Evolutionary conservation across 2,329 filamentous ascomycete genomes (phyloP).

Genomic region (Aspergillus viridinutans): DNA sequence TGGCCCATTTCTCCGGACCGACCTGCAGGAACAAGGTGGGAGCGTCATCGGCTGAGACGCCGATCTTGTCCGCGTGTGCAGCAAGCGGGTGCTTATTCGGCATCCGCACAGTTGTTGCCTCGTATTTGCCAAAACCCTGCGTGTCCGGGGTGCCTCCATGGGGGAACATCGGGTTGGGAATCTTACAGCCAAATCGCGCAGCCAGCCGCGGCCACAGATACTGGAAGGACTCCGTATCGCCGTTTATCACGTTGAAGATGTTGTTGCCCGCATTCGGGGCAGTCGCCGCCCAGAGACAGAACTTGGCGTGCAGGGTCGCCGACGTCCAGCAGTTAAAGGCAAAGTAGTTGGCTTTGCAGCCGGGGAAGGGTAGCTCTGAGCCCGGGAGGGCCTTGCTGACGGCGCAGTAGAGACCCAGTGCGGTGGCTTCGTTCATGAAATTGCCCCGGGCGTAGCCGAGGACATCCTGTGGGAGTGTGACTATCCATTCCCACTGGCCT

Average conservation of each 20-base stretch:
- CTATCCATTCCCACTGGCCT: slow-evolving; percentile 38
- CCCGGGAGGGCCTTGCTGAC: slow-evolving; percentile 27
- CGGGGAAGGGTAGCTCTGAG: slow-evolving; percentile 31
- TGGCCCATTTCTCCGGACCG: slow-evolving; percentile 41
- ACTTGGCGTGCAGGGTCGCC: slow-evolving; percentile 31
- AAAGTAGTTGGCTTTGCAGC: slow-evolving; percentile 30
- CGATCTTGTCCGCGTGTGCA: slow-evolving; percentile 17
- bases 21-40: slow-evolving; percentile 24
- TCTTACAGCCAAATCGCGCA: slow-evolving; percentile 29
- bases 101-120: slow-evolving; percentile 12
- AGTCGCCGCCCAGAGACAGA: slow-evolving; percentile 35
- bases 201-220: slow-evolving; percentile 42
- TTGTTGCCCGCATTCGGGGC: slow-evolving; percentile 31
- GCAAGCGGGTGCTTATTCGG: slow-evolving; percentile 19
- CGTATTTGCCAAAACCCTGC: slow-evolving; percentile 3
- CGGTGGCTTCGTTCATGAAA: slow-evolving; percentile 42
- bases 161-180: slow-evolving; percentile 26
- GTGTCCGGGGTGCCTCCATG: slow-evolving; percentile 10
- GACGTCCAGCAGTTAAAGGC: slow-evolving; percentile 33
- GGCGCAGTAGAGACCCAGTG: slow-evolving; percentile 39
- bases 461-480: slow-evolving; percentile 45
- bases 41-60: slow-evolving; percentile 11
- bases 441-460: slow-evolving; percentile 41
- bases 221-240: slow-evolving; percentile 36
- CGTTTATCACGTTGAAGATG: slow-evolving; percentile 42